Conservation (phyloP, 108 stramenopile genomes). For the Pseudonitzschia multistriata region DNA sequence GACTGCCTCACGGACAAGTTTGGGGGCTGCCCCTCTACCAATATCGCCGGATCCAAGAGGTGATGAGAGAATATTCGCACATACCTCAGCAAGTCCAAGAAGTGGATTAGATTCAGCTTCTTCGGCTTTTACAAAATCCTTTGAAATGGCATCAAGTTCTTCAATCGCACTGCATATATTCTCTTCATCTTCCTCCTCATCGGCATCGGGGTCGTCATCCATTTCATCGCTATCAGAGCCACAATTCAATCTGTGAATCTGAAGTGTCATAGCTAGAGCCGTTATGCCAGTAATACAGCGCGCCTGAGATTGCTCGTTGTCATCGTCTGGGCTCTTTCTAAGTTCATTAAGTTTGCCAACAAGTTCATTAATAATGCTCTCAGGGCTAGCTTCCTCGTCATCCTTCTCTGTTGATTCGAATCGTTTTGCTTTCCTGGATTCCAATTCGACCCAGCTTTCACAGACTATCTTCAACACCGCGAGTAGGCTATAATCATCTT, state of each 20-base stretch:
- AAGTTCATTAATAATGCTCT: constrained; percentile 32
- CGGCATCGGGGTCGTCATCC: constrained; percentile 57
- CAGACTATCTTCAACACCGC: constrained; percentile 36
- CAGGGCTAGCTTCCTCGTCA: constrained; percentile 29
- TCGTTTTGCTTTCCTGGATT: constrained; percentile 49
- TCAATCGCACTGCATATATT: constrained; percentile 59
- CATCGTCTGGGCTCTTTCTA: constrained; percentile 17
- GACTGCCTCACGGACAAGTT: constrained; percentile 69
- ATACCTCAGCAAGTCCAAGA: constrained; percentile 51
- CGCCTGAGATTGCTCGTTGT: constrained; percentile 36
- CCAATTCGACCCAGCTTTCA: constrained; percentile 44
- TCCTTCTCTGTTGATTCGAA: constrained; percentile 12
- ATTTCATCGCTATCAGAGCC: constrained; percentile 35
- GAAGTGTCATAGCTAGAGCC: constrained; percentile 46
- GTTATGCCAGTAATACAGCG: constrained; percentile 45
- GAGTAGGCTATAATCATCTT: constrained; percentile 24
- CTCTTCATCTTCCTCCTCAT: constrained; percentile 61
- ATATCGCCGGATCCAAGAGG: constrained; percentile 57
- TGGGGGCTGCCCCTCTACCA: constrained; percentile 62
- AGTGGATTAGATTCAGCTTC: constrained; percentile 52
- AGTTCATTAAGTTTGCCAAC: constrained; percentile 31
- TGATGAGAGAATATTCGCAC: constrained; percentile 69
- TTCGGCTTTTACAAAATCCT: constrained; percentile 24
- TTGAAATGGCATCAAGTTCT: constrained; percentile 45
- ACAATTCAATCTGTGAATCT: constrained; percentile 56